Evolutionary conservation across 148 eudicot species (phyloP).

Genomic region (Cornus suecica): DNA sequence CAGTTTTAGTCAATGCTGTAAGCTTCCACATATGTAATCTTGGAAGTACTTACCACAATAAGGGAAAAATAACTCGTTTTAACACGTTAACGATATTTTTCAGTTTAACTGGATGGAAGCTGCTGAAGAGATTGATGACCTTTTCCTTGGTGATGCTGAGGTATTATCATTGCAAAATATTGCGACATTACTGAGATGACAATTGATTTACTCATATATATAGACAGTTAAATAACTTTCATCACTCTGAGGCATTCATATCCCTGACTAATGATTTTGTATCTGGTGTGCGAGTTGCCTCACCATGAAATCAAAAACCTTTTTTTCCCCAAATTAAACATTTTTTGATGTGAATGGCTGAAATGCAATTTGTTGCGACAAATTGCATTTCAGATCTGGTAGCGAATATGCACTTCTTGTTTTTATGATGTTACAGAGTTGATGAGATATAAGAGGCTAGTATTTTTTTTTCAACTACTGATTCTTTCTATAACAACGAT

Average conservation of each 20-base stretch:
- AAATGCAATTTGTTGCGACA: not conserved
- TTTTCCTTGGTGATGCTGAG: slow-evolving; percentile 45
- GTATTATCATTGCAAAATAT: slow-evolving; percentile 9
- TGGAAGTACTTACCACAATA: not conserved
- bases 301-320: not conserved
- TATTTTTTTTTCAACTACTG: not conserved
- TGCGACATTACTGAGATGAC: not conserved
- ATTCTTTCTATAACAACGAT: not conserved
- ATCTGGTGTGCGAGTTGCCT: not conserved
- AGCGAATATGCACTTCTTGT: not conserved
- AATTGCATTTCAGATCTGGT: not conserved
- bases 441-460: not conserved
- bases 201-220: not conserved
- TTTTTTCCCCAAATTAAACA: not conserved
- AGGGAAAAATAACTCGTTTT: not conserved
- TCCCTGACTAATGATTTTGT: not conserved
- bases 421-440: not conserved
- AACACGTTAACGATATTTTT: not conserved
- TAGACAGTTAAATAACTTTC: not conserved
- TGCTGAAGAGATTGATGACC: slow-evolving; percentile 45
- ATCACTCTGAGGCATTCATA: not conserved
- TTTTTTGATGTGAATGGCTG: not conserved
- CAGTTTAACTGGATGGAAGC: slow-evolving; percentile 38
- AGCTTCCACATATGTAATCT: not conserved
- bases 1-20: slow-evolving; percentile 29